Conservation (phyloP, 78 protist genomes). For the Paulinella micropora region DNA sequence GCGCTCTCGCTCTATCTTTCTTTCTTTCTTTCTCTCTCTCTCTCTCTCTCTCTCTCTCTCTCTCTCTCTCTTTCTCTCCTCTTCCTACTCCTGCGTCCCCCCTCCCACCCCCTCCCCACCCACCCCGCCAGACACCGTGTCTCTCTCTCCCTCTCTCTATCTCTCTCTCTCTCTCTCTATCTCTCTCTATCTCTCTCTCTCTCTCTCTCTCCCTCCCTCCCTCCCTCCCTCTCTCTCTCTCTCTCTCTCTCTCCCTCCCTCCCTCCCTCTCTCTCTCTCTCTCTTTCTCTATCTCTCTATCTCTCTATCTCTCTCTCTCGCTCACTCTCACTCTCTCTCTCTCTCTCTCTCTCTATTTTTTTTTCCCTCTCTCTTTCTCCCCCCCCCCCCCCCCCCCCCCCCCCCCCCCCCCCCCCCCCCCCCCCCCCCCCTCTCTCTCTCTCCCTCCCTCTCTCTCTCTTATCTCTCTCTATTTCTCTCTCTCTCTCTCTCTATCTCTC, state of each 20-base stretch:
- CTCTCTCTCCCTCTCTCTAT: not conserved
- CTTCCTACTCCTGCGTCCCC: too few relatives aligned
- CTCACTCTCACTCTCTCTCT: not conserved
- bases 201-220: not conserved
- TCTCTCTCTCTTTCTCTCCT: too few relatives aligned
- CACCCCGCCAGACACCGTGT: too few relatives aligned
- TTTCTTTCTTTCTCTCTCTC: too few relatives aligned
- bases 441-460: not conserved
- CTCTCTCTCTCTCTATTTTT: not conserved
- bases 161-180: conserved; percentile 10
- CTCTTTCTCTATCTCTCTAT: not conserved
- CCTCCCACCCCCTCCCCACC: too few relatives aligned
- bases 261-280: not conserved
- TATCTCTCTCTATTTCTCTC: too few relatives aligned
- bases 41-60: too few relatives aligned
- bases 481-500: too few relatives aligned
- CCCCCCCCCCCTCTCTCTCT: not conserved
- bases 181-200: not conserved
- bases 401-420: not conserved
- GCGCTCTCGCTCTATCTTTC: too few relatives aligned
- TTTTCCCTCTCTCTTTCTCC: not conserved
- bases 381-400: not conserved
- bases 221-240: not conserved
- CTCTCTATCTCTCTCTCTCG: not conserved
- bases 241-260: not conserved